Evolutionary conservation across 768 basidiomycete species (phyloP).

Genomic region (Trametes meyenii): DNA sequence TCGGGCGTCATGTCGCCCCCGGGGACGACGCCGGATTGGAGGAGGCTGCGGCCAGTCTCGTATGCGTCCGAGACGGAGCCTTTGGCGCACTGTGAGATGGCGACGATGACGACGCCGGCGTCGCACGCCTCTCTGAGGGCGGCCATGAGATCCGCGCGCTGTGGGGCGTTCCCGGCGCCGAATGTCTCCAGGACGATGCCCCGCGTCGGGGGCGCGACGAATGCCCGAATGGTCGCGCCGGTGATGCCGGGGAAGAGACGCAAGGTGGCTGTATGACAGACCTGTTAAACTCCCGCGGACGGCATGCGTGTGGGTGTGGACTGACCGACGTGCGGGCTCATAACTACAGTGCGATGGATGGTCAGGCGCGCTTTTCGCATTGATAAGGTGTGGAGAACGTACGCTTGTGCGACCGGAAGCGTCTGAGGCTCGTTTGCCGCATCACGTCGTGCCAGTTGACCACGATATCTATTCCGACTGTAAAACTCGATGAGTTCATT

Average conservation of each 20-base stretch:
- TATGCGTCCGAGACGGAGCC: conserved; percentile 87
- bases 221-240: conserved; percentile 70
- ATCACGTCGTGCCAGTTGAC: conserved; percentile 91
- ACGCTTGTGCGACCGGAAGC: conserved; percentile 85
- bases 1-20: conserved; percentile 97
- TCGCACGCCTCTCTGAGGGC: conserved; percentile 81
- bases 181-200: conserved; percentile 92
- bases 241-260: conserved; percentile 90
- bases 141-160: conserved; percentile 72
- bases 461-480: conserved; percentile 87
- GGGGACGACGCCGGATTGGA: conserved; percentile 75
- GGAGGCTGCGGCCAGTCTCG: conserved; percentile 72
- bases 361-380: not conserved
- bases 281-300: not conserved
- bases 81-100: conserved; percentile 88
- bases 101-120: conserved; percentile 84
- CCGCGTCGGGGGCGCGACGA: conserved; percentile 70
- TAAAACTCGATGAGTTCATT: not conserved
- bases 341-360: conserved; percentile 44
- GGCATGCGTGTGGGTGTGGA: conserved; percentile 1
- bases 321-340: conserved; percentile 82
- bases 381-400: not conserved
- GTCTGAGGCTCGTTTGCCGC: conserved; percentile 74
- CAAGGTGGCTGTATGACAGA: conserved; percentile 60
- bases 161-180: conserved; percentile 92